Evolutionary conservation across 1,139 yeast genomes (phyloP), one percentile per base, ranked within the genome.

Genomic region (Candida frijolesensis): DNA sequence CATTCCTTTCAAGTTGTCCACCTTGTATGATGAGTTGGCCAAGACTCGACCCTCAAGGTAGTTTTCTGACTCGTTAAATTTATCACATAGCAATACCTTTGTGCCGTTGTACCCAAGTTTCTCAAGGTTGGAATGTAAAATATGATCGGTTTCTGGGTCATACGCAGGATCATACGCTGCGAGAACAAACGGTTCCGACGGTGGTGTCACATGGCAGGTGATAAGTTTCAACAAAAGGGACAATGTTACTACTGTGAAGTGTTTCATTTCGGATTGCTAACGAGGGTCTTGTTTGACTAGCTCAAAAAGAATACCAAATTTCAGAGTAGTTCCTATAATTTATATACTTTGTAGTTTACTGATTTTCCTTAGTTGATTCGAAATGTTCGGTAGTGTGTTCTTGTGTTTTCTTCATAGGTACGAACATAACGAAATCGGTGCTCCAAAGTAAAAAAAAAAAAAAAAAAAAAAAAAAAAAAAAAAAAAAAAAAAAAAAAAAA

Each of bases 181-280:
- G 8, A 51, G 33, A 2, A 41, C 11, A 33, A 51, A 51, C 15
- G 47, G 51, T 46, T 51, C 54, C 5, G 54, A 51, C 2, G 35
- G 42, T 43, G 45, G 45, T n/a, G 11, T 16, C 15, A 43, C 16
- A 16, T 29, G 29, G 10, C 34, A 27, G 5, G 43, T 29, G 18
- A 33, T 19, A 42, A 42, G 11, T 7, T 16, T 15, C 16, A 32
- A n/a, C 10, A 30, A 42, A 42, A 42, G 3, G 5, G 16, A 15
- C 15, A 41, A 30, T 15, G 30, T 30, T 16, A 41, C 19, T 25
- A 25, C 8, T n/a, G 18, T 15, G 15, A 35, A 16, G 4, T 38
- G 30, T 22, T 22, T 27, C 29, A 38, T 38, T 15, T 38, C 22
- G 40, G 40, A 22, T 38, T 22, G 11, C 16, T 2, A n/a, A 38